These are phyloP conservation scores for Delphinella strobiligena DNA, from an alignment of 2,329 filamentous ascomycete genomes.

Conservation along the genomic window DNA sequence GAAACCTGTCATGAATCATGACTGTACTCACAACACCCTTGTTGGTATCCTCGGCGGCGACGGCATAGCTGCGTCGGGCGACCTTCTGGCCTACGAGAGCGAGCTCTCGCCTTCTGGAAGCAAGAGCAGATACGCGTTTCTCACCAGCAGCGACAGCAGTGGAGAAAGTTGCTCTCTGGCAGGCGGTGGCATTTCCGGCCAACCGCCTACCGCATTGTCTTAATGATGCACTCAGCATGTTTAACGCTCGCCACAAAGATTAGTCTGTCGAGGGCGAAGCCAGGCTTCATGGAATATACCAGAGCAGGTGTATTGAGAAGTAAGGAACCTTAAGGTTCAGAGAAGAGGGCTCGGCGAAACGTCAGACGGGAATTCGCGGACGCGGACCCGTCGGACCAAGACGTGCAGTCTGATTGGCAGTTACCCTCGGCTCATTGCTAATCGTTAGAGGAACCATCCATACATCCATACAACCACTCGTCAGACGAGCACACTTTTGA, in stretches of 20 bases:
- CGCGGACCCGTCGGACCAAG: too few relatives aligned
- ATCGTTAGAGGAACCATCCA: too few relatives aligned
- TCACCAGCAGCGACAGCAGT: conserved; percentile 26
- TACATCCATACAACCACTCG: too few relatives aligned
- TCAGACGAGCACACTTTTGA: too few relatives aligned
- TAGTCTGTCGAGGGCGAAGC: background rate
- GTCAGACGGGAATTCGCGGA: too few relatives aligned
- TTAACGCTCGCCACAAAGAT: conserved; percentile 14
- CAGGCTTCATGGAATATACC: background rate
- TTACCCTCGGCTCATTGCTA: too few relatives aligned
- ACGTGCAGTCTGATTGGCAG: too few relatives aligned
- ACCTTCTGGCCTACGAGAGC: too few relatives aligned
- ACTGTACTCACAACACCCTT: conserved; percentile 46
- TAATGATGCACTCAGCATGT: conserved; percentile 62
- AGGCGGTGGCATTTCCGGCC: conserved; percentile 40
- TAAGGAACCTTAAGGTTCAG: too few relatives aligned
- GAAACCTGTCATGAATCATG: background rate
- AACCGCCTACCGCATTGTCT: conserved; percentile 54
- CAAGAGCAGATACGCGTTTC: conserved; percentile 27
- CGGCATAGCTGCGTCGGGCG: conserved; percentile 45
- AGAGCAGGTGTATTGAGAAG: too few relatives aligned
- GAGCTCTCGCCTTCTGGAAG: conserved; percentile 36
- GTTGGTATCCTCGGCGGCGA: conserved; percentile 44
- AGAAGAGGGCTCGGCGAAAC: too few relatives aligned
- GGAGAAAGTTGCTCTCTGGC: conserved; percentile 31